Conservation (phyloP, 1,139 yeast species). For the Lodderomyces oxycetoniae region DNA sequence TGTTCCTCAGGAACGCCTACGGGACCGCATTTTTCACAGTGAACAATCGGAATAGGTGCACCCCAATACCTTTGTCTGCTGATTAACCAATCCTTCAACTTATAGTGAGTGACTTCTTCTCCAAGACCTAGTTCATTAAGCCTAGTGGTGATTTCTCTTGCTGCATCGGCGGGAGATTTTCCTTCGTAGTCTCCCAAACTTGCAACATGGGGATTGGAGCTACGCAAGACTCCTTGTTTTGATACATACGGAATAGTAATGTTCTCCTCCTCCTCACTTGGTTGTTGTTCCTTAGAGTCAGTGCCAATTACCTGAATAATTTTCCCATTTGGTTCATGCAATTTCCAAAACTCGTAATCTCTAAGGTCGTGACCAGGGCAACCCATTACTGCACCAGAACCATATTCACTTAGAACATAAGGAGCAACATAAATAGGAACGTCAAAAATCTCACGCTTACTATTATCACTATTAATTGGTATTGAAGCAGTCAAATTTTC, state of each 20-base stretch:
- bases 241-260: constrained; percentile 40
- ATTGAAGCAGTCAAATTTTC: constrained; percentile 45
- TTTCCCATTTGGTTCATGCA: constrained; percentile 47
- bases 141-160: constrained; percentile 35
- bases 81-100: constrained; percentile 87
- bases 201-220: constrained; percentile 14
- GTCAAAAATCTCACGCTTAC: constrained; percentile 14
- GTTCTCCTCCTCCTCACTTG: constrained; percentile 15
- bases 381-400: constrained; percentile 96
- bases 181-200: constrained; percentile 52
- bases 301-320: constrained; percentile 46
- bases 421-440: constrained; percentile 88
- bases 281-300: constrained; percentile 15
- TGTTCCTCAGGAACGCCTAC: constrained; percentile 87
- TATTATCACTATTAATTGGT: constrained; percentile 49
- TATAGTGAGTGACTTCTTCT: constrained; percentile 46
- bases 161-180: constrained; percentile 47
- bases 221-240: constrained; percentile 52
- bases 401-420: constrained; percentile 77
- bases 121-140: constrained; percentile 44
- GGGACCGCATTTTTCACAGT: constrained; percentile 78
- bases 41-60: constrained; percentile 92
- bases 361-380: constrained; percentile 91
- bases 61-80: constrained; percentile 98
- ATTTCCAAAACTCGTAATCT: constrained; percentile 74